Conservation (phyloP, 192 early-diverging fungal species). For the Pilobolus umbonatus region DNA sequence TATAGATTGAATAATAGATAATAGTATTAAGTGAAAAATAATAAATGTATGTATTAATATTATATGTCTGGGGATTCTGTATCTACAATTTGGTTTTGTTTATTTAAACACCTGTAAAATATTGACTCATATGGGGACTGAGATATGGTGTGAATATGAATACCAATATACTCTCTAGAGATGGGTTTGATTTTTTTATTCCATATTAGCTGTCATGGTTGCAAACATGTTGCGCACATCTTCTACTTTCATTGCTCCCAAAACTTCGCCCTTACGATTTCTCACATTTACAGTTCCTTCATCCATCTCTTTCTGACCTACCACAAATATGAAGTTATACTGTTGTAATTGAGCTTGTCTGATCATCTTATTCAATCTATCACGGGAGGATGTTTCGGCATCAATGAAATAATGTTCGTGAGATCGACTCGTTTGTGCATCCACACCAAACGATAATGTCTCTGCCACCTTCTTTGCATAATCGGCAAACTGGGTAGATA, state of each 20-base stretch:
- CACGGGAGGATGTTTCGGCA: constrained; percentile 60
- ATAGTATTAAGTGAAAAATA: too few species aligned
- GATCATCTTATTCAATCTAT: constrained; percentile 69
- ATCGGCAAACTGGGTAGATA: constrained; percentile 50
- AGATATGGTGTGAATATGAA: too few species aligned
- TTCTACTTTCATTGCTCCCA: constrained; percentile 59
- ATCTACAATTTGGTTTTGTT: too few species aligned
- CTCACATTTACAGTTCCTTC: constrained; percentile 71
- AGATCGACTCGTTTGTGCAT: constrained; percentile 21
- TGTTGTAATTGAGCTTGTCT: constrained; percentile 73
- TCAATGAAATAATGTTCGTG: constrained; percentile 74
- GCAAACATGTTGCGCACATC: constrained; percentile 56
- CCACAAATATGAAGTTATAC: constrained; percentile 86
- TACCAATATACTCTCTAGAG: too few species aligned
- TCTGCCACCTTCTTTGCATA: constrained; percentile 62
- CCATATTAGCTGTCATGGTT: constrained; percentile 37
- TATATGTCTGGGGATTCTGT: too few species aligned
- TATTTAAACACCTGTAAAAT: too few species aligned
- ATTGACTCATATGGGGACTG: too few species aligned
- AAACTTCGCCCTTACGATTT: constrained; percentile 51
- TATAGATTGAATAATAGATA: too few species aligned
- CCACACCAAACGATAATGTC: constrained; percentile 36
- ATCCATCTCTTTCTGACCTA: constrained; percentile 76
- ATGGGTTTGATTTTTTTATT: constrained; percentile 36
- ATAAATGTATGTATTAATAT: too few species aligned